Evolutionary conservation across 106 monocot genomes (phyloP), one percentile per base, ranked within the genome.

Genomic region (Triglochin maritima): DNA sequence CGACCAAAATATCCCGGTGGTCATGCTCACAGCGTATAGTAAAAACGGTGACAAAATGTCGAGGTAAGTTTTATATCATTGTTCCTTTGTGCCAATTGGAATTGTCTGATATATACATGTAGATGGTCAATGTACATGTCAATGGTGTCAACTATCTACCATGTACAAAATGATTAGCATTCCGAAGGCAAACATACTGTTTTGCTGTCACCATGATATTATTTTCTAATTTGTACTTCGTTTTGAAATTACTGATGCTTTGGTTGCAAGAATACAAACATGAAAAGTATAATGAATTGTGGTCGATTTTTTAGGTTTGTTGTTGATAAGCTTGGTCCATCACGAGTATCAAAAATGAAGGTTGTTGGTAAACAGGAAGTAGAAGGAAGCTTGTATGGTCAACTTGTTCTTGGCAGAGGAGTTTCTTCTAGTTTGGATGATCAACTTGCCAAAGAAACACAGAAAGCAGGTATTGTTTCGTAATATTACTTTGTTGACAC

Each of bases 281-380:
- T 8, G 11, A 52, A 52, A 11, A 8, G 11, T 8, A 8, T 11
- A 8, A 8, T 52, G 7, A 6, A 52, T 52, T 52, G 9, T 52
- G 11, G 11, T 52, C 11, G 52, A 8, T 9, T 3, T n/a, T 44
- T 3, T 16, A 96, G 95, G 73, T 91, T 79, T 67, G 49, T 96
- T 50, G 74, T 86, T 77, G 85, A 88, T 65, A 96, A 91, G 68
- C 81, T 96, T 57, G 95, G 90, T 49, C 64, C 41, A 57, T 72
- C 81, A 45, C 77, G 85, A 57, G 71, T 74, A 62, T 83, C 79
- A n/a, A 84, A 91, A 78, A 79, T 82, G 15, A 91, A 86, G 57
- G 68, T 96, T 60, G 63, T 90, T 78, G 95, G 95, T 53, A 96
- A 88, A 69, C 78, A 90, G 48, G 95, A 90, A 86, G 90, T 91